Evolutionary conservation across 78 protist species (phyloP).

Genomic region (Reticulomyxa filosa): DNA sequence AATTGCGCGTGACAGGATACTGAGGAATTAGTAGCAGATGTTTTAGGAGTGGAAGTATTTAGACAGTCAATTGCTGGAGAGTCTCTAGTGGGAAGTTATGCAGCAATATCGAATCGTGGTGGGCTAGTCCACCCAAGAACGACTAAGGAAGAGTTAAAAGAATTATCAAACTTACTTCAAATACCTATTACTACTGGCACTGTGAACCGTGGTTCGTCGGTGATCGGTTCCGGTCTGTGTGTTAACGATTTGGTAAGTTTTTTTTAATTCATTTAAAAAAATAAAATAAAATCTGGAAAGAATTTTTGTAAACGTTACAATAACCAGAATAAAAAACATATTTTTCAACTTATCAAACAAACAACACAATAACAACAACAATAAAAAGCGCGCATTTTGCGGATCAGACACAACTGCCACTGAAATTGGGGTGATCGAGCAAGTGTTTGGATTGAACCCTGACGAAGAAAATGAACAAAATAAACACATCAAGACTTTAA

Average conservation of each 20-base stretch:
- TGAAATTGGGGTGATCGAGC: conserved; percentile 39
- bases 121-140: conserved; percentile 90
- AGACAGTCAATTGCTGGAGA: conserved; percentile 78
- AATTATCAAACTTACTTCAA: conserved; percentile 76
- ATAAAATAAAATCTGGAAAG: too few species aligned
- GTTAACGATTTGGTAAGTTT: conserved; percentile 50
- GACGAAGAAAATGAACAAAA: too few species aligned
- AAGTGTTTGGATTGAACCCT: too few species aligned
- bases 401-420: conserved; percentile 91
- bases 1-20: conserved; percentile 30
- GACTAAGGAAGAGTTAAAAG: conserved; percentile 68
- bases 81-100: conserved; percentile 82
- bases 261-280: too few species aligned
- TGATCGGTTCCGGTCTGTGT: conserved; percentile 66
- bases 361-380: too few species aligned
- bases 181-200: conserved; percentile 84
- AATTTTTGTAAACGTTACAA: too few species aligned
- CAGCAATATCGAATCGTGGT: conserved; percentile 73
- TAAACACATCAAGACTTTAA: too few species aligned
- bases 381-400: conserved; percentile 80
- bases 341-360: too few species aligned
- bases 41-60: conserved; percentile 74
- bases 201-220: conserved; percentile 70
- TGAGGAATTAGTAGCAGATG: conserved; percentile 83
- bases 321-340: too few species aligned